Evolutionary conservation across 805 yeast species (phyloP).

Genomic region (Diddensiella santjacobensis): DNA sequence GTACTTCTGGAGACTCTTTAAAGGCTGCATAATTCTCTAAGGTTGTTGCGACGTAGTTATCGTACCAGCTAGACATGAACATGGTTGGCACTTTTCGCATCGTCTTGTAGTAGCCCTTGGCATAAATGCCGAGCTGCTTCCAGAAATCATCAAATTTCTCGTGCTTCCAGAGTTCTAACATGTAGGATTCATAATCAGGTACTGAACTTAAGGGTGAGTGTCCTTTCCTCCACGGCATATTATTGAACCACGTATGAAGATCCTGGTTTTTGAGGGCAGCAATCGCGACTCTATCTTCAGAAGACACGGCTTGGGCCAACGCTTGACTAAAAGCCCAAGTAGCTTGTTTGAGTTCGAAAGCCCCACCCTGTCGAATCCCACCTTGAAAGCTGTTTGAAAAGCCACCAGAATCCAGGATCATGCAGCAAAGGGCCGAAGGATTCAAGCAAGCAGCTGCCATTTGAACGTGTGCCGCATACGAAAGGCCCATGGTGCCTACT

Average conservation of each 20-base stretch:
- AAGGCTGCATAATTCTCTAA: constrained; percentile 6
- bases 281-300: neutral
- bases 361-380: constrained; percentile 12
- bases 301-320: neutral
- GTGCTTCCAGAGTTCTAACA: constrained; percentile 9
- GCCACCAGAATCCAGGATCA: constrained; percentile 10
- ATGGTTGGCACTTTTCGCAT: constrained; percentile 7
- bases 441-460: constrained; percentile 9
- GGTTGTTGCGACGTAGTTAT: constrained; percentile 8
- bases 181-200: constrained; percentile 9
- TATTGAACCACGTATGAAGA: constrained; percentile 4
- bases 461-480: constrained; percentile 11
- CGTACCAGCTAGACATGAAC: constrained; percentile 13
- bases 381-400: constrained; percentile 5
- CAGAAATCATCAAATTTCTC: constrained; percentile 8
- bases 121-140: constrained; percentile 10
- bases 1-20: neutral
- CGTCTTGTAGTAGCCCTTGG: constrained; percentile 5
- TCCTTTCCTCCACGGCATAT: constrained; percentile 9
- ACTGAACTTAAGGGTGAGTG: constrained; percentile 7
- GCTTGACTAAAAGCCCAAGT: constrained; percentile 10
- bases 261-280: neutral
- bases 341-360: constrained; percentile 9
- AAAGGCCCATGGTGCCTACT: constrained; percentile 11
- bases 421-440: constrained; percentile 7